A percentile compares a stretch with the other conserved stretches of the same genome.
Conservation (phyloP, 2,329 filamentous ascomycete species). For the Trichoderma koningii region DNA sequence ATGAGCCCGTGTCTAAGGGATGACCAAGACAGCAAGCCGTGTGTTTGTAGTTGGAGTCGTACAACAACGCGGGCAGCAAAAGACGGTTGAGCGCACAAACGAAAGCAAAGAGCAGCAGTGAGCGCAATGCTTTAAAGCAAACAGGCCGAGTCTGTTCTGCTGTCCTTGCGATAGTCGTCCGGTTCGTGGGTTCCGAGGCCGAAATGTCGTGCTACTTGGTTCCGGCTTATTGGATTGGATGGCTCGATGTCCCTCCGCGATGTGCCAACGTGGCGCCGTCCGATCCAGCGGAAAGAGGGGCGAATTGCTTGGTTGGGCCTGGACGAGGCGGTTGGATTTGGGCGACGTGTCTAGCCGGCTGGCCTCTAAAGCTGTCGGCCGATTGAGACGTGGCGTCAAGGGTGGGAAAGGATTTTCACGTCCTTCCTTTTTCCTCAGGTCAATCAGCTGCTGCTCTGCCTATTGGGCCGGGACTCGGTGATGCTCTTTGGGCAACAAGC, state of each 20-base stretch:
- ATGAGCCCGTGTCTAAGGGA: constrained; percentile 19
- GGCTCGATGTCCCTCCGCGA: constrained; percentile 20
- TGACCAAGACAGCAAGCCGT: constrained; percentile 10
- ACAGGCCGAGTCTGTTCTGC: neutral
- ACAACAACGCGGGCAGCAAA: no score
- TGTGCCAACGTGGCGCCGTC: constrained; percentile 28
- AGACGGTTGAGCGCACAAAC: neutral
- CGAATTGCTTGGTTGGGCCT: constrained; percentile 4
- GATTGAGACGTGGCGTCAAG: constrained; percentile 25
- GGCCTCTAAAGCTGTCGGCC: constrained; percentile 1
- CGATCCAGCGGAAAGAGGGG: constrained; percentile 29
- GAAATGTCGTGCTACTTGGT: neutral
- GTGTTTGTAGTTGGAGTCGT: no score
- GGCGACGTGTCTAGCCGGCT: constrained; percentile 22
- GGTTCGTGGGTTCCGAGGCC: constrained; percentile 12
- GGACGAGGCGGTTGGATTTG: constrained; percentile 21
- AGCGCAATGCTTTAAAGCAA: neutral
- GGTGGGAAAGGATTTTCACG: neutral
- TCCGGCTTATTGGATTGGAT: neutral
- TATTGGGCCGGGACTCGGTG: neutral
- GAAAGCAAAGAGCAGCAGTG: neutral
- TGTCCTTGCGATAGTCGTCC: constrained; percentile 2
- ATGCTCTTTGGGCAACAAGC: neutral
- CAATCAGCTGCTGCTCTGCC: neutral
- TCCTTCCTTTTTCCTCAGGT: neutral